These are phyloP conservation scores for Plasmodium relictum DNA, from an alignment of 169 alveolate genomes.

Conservation along the genomic window DNA sequence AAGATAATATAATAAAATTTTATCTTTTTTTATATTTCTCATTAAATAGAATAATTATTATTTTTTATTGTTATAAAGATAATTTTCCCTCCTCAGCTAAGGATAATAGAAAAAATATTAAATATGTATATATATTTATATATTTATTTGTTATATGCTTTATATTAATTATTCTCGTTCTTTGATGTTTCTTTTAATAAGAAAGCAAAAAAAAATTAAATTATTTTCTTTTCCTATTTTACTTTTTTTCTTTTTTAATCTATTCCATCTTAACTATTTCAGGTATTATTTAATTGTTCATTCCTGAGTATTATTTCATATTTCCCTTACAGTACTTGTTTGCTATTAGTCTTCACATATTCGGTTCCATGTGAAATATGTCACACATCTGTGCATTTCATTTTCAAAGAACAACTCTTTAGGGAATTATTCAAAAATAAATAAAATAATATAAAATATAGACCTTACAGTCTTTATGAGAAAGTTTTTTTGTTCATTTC, in stretches of 20 bases:
- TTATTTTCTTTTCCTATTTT: conserved; percentile 39
- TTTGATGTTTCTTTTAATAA: conserved; percentile 65
- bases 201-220: background rate
- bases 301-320: conserved; percentile 94
- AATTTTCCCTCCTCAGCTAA: background rate
- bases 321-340: conserved; percentile 95
- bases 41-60: conserved; percentile 24
- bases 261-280: conserved; percentile 89
- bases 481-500: conserved; percentile 80
- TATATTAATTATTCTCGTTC: conserved; percentile 11
- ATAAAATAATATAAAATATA: conserved; percentile 82
- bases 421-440: conserved; percentile 1
- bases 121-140: background rate
- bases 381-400: conserved; percentile 90
- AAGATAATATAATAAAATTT: background rate
- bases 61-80: background rate
- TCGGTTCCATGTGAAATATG: conserved; percentile 91
- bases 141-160: background rate
- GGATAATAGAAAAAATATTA: conserved; percentile 2
- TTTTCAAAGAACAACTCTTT: conserved; percentile 85
- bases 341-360: conserved; percentile 94
- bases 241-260: conserved; percentile 77
- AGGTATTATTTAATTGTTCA: conserved; percentile 92
- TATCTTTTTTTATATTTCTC: conserved; percentile 17
- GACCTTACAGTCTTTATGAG: conserved; percentile 94